Evolutionary conservation across 2,329 filamentous ascomycete genomes (phyloP).

Genomic region (Lizonia empirigonia): DNA sequence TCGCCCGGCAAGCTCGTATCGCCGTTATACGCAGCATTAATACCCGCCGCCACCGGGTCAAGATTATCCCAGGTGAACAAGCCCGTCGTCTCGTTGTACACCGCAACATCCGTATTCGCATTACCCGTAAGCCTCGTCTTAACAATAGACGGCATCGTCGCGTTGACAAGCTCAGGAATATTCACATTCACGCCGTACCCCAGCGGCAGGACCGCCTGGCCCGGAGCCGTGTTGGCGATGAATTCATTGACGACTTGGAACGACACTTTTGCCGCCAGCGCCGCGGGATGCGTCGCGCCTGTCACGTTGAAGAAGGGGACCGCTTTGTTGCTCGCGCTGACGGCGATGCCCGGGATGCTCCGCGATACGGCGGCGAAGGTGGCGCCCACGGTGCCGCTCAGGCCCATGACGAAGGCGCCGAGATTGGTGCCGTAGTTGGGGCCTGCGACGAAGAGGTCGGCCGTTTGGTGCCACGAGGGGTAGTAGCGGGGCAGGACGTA

Average conservation of each 20-base stretch:
- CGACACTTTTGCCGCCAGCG: constrained; percentile 51
- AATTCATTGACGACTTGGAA: constrained; percentile 55
- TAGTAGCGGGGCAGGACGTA: constrained; percentile 57
- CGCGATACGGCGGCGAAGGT: constrained; percentile 58
- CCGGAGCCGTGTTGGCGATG: constrained; percentile 45
- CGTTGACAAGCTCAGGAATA: constrained; percentile 53
- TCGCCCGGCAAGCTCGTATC: constrained; percentile 59
- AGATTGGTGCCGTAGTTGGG: constrained; percentile 63
- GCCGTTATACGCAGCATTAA: constrained; percentile 59
- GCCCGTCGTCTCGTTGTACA: constrained; percentile 52
- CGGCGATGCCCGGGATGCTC: constrained; percentile 58
- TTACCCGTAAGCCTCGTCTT: constrained; percentile 58
- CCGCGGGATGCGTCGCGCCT: constrained; percentile 53
- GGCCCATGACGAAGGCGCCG: constrained; percentile 55
- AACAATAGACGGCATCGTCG: constrained; percentile 52
- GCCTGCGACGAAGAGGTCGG: constrained; percentile 61
- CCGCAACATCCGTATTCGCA: constrained; percentile 55
- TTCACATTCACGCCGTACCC: constrained; percentile 62
- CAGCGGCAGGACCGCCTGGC: constrained; percentile 50
- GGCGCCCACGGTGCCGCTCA: constrained; percentile 49
- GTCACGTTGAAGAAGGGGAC: constrained; percentile 54
- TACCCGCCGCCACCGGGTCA: constrained; percentile 53
- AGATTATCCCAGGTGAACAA: constrained; percentile 59
- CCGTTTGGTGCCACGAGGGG: constrained; percentile 53
- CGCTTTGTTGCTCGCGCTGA: constrained; percentile 52